These are phyloP conservation scores for Elsinoe fawcettii DNA, from an alignment of 2,329 filamentous ascomycete species.

Conservation along the genomic window DNA sequence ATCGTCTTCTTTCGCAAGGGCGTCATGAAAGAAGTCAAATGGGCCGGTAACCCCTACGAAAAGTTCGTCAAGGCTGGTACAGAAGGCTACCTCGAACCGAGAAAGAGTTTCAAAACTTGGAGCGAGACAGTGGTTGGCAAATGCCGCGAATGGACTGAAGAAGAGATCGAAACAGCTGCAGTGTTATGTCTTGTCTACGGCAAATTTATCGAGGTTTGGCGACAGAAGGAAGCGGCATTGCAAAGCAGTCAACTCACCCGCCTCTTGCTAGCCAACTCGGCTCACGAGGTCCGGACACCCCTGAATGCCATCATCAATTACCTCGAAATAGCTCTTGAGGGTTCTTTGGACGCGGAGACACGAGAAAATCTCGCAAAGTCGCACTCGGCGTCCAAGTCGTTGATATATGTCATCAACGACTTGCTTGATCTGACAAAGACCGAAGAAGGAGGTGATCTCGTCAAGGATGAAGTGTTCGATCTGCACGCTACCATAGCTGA, in stretches of 20 bases:
- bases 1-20: constrained; percentile 84
- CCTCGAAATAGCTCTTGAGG: constrained; percentile 81
- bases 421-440: constrained; percentile 81
- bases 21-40: constrained; percentile 68
- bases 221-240: constrained; percentile 77
- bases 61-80: constrained; percentile 67
- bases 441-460: constrained; percentile 68
- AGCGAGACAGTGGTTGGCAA: constrained; percentile 72
- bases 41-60: constrained; percentile 81
- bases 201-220: constrained; percentile 86
- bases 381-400: constrained; percentile 82
- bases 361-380: constrained; percentile 77
- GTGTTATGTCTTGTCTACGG: constrained; percentile 83
- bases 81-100: constrained; percentile 65
- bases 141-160: constrained; percentile 80
- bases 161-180: constrained; percentile 81
- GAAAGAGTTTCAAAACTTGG: constrained; percentile 74
- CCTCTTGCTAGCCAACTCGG: constrained; percentile 75
- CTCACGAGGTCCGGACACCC: constrained; percentile 84
- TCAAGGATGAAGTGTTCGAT: constrained; percentile 76
- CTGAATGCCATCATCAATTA: constrained; percentile 94
- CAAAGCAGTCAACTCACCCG: constrained; percentile 75
- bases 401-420: constrained; percentile 93
- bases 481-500: constrained; percentile 64
- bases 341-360: constrained; percentile 69